phyloP scores from a whole-genome alignment of 345 rosid species.

The Acer negundo region DNA sequence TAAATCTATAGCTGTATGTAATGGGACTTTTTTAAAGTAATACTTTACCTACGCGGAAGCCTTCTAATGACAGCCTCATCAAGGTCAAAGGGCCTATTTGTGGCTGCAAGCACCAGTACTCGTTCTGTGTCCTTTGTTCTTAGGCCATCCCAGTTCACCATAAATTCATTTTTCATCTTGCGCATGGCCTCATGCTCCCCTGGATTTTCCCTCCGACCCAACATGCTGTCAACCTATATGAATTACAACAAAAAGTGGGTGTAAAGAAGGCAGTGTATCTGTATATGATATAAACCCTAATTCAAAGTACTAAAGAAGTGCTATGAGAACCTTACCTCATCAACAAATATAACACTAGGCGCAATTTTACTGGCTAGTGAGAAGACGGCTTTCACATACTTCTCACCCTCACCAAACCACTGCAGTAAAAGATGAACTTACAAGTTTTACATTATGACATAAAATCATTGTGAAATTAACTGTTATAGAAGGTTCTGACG shows the following conservation, averaged over 20 bases:
- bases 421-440: constrained; percentile 36
- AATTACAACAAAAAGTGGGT: constrained; percentile 9
- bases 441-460: constrained; percentile 10
- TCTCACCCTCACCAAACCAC: constrained; percentile 99
- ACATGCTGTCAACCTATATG: constrained; percentile 90
- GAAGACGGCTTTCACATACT: constrained; percentile 88
- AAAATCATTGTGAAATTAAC: neutral
- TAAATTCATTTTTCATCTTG: constrained; percentile 94
- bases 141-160: constrained; percentile 94
- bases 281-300: neutral
- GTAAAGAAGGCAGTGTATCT: neutral
- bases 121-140: constrained; percentile 82
- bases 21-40: neutral
- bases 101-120: constrained; percentile 93
- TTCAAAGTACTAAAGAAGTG: constrained; percentile 16
- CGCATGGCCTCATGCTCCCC: constrained; percentile 93
- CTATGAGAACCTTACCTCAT: constrained; percentile 57
- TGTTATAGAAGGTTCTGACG: constrained; percentile 3
- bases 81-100: constrained; percentile 93
- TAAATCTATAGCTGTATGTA: neutral
- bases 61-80: constrained; percentile 98
- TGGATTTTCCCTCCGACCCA: constrained; percentile 84
- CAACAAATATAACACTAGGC: constrained; percentile 90
- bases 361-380: constrained; percentile 88
- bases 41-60: constrained; percentile 68